Base-by-base conservation (phyloP, 139 green algal species). In the Volvox reticuliferus region DNA sequence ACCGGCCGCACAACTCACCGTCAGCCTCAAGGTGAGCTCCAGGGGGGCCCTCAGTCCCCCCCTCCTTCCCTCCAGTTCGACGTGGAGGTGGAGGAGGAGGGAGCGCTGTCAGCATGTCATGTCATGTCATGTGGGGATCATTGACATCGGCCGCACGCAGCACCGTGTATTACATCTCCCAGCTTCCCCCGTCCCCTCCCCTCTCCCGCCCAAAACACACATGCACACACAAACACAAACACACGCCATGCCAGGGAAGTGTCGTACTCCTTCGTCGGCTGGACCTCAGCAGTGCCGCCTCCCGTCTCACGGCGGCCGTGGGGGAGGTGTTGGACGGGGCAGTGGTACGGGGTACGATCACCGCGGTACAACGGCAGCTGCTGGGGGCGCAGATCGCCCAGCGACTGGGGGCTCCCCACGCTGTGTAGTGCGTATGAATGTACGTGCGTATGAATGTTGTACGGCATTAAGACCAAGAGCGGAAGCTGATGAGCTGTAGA, bases 241-340 rank as follows among this genome's bases (percentile, higher is more conserved):
- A 0, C 13, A 21, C 84, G 36, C 44, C 50, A 21, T 24, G 12
- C 16, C 86, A 75, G 73, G 86, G 80, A 37, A 82, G 33, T 69
- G 88, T 91, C 30, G 77, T 94, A 62, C 94, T 98, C 96, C 93
- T 98, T 67, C 91, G 95, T 22, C 92, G 95, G 0, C 65, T 95
- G 35, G 82, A 91, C 87, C 76, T 86, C 16, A 62, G 30, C 30
- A 65, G 21, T 71, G 86, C 86, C 73, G 18, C 86, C 21, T 62
- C 92, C 36, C 92, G 82, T n/a, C 93, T 93, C 82, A 92, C 93
- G 12, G 84, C 93, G n/a, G 93, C 90, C 5, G 88, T 96, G 81
- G 73, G 55, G 2, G 96, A 98, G 80, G 96, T 95, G 73, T 91
- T 98, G 81, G 94, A 97, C 21, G 84, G 65, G 0, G 87, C 79